Conservation (phyloP, 345 rosid genomes). For the Eucalyptus cloeziana region DNA sequence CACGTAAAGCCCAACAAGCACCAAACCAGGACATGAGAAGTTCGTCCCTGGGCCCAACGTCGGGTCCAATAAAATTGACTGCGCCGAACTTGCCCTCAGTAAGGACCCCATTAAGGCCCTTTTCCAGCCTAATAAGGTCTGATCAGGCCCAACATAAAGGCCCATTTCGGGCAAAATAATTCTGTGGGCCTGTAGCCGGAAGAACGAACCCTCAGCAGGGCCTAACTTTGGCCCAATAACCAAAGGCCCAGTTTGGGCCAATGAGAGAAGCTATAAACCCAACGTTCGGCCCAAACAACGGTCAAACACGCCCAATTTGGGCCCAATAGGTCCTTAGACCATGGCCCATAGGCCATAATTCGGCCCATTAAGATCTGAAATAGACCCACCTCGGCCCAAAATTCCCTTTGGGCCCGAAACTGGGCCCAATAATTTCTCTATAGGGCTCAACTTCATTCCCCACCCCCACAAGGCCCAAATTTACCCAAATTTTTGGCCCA, state of each 20-base stretch:
- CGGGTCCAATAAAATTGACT: neutral
- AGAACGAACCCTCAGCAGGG: neutral
- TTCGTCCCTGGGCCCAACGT: neutral
- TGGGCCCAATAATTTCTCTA: neutral
- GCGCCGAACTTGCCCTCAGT: neutral
- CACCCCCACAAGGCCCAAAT: neutral
- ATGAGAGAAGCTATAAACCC: neutral
- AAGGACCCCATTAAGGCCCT: neutral
- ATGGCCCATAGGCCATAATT: neutral
- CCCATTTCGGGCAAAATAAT: neutral
- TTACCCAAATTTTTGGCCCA: neutral
- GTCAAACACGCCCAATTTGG: neutral
- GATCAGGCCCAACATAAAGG: neutral
- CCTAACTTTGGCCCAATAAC: neutral
- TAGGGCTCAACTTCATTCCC: neutral
- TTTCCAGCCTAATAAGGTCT: neutral
- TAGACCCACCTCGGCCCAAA: neutral
- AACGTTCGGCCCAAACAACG: neutral
- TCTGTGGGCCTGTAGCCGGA: neutral
- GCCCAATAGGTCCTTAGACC: neutral
- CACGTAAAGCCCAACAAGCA: neutral
- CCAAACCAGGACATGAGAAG: neutral
- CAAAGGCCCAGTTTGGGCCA: neutral
- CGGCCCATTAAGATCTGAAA: neutral
- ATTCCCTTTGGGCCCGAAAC: neutral